Evolutionary conservation across 768 basidiomycete genomes (phyloP).

Genomic region (Xanthoconium stramineum): DNA sequence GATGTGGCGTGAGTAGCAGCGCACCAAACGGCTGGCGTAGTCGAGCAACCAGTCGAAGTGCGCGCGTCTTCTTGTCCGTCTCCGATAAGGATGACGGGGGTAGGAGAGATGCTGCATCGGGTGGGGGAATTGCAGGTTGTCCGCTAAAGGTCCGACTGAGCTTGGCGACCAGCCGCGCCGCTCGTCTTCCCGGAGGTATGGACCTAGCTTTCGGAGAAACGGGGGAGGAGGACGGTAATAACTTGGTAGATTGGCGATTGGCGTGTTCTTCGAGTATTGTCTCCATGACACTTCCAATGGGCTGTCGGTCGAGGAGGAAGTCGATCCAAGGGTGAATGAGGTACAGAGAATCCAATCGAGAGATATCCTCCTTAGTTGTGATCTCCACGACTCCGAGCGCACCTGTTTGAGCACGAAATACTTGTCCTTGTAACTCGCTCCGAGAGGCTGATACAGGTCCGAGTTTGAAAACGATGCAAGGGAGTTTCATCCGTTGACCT

Average conservation of each 20-base stretch:
- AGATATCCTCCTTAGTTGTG: neutral
- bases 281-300: neutral
- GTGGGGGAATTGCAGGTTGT: neutral
- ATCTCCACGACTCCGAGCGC: neutral
- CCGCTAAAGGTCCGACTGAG: neutral
- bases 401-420: neutral
- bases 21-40: neutral
- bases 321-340: neutral
- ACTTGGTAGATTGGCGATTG: no score
- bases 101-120: neutral
- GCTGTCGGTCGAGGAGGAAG: neutral
- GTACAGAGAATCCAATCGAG: neutral
- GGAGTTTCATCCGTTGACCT: conserved; percentile 1
- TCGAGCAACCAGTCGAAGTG: neutral
- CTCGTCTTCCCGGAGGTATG: no score
- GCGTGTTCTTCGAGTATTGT: neutral
- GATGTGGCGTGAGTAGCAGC: neutral
- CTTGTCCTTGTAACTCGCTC: neutral
- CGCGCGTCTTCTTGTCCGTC: neutral
- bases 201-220: no score
- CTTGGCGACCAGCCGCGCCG: neutral
- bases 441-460: neutral
- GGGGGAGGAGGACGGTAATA: no score
- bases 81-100: neutral
- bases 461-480: conserved; percentile 9